Base-by-base conservation (phyloP, 1,139 yeast species). In the Saccharomyces hybrid region DNA sequence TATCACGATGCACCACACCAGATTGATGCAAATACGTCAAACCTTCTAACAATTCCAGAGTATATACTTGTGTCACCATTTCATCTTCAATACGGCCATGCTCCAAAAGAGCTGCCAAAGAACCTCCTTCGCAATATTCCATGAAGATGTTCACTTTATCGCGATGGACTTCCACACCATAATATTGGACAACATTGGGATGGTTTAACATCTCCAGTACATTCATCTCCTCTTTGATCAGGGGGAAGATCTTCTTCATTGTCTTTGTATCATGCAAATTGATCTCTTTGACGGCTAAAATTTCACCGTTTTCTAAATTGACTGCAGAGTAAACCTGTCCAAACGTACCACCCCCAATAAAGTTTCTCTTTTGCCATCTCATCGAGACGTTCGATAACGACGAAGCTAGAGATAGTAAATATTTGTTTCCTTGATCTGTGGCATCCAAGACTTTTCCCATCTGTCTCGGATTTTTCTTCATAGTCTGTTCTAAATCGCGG, bases 121-220 rank as follows among this genome's bases (percentile, higher is more conserved):
- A 89, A 0, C 97, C 97, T 47, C 96, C 96, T 65, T 90, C 95
- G 73, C 98, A 91, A 72, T 81, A 89, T 71, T 91, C 98, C 98
- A 91, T 91, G 68, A 91, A 91, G 47, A 91, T 86, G 68, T 88
- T 90, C 26, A 91, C 97, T 60, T 88, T 83, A 69, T 91, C 97
- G 54, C 97, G 79, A 70, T 91, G 97, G 5, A 91, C 96, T 70
- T 91, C 97, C 42, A 91, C 96, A 42, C 98, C 98, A 65, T 82
- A 89, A 68, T 91, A 91, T 66, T 90, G 96, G 5, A 91, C 97
- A 62, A 91, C 86, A 66, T 91, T 91, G 5, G 97, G 97, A 71
- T 91, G 98, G 59, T 89, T 84, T 60, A 91, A 77, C 85, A 89
- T 88, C 70, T 91, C 97, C 64, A 91, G 74, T 3, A 91, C 96